A percentile compares a stretch with the other conserved stretches of the same genome.
Conservation (phyloP, 768 basidiomycete genomes). For the Suillus plorans region DNA sequence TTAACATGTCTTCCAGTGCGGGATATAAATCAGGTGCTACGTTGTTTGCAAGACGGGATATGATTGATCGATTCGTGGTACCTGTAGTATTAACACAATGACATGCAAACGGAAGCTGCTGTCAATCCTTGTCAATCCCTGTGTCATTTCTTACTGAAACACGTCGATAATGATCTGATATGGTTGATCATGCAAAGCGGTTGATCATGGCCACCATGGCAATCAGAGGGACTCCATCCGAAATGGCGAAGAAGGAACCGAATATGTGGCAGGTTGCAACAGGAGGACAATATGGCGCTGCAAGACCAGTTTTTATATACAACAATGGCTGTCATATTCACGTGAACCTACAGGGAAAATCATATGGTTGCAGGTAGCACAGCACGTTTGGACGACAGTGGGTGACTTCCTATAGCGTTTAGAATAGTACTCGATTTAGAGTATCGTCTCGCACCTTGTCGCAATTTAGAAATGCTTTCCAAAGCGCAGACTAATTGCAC, state of each 20-base stretch:
- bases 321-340: not conserved
- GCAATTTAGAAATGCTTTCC: no score
- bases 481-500: no score
- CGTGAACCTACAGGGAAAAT: not conserved
- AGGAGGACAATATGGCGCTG: not conserved
- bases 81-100: no score
- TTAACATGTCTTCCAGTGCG: not conserved
- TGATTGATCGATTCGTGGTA: no score
- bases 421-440: no score
- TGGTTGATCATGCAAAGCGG: not conserved
- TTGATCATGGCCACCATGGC: not conserved
- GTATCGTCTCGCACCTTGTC: no score
- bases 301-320: not conserved
- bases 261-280: not conserved
- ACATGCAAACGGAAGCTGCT: no score
- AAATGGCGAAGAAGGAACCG: not conserved
- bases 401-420: no score
- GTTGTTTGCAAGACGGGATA: not conserved
- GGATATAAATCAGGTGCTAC: not conserved
- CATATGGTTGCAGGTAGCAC: not conserved
- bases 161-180: not conserved
- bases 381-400: not conserved
- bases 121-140: not conserved
- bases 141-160: not conserved
- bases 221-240: not conserved